A percentile compares a stretch with the other conserved stretches of the same genome.
Conservation (phyloP, 2,329 filamentous ascomycete genomes). For the Beauveria bassiana region DNA sequence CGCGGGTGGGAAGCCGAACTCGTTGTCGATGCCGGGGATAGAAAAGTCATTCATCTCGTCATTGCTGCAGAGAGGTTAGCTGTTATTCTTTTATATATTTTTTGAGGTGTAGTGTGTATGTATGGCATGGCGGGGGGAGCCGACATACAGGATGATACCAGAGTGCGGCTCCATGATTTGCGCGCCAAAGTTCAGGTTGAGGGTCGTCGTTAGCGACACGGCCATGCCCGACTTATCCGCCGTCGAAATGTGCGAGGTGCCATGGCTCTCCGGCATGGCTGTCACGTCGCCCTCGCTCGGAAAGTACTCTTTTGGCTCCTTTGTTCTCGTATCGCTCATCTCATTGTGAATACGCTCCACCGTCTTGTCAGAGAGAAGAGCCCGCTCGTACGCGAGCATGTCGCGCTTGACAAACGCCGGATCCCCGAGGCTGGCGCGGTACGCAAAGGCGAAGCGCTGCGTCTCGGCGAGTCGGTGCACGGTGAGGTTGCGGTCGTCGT, state of each 20-base stretch:
- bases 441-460: slow-evolving; percentile 80
- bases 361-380: slow-evolving; percentile 57
- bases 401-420: slow-evolving; percentile 62
- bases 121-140: slow-evolving; percentile 15
- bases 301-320: slow-evolving; percentile 67
- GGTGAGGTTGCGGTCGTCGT: slow-evolving; percentile 51
- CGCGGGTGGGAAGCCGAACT: slow-evolving; percentile 77
- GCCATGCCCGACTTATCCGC: slow-evolving; percentile 68
- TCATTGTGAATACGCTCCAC: slow-evolving; percentile 52
- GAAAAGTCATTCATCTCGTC: slow-evolving; percentile 75
- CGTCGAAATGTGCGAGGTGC: slow-evolving; percentile 66
- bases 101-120: slow-evolving; percentile 17
- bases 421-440: slow-evolving; percentile 73
- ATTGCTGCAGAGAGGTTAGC: slow-evolving; percentile 31
- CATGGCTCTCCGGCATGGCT: slow-evolving; percentile 55
- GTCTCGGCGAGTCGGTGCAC: slow-evolving; percentile 82
- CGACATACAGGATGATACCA: slow-evolving; percentile 61
- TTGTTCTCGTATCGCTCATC: slow-evolving; percentile 66
- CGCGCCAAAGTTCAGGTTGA: slow-evolving; percentile 82
- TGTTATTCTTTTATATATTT: neutral
- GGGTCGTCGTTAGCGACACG: slow-evolving; percentile 74
- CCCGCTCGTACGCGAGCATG: slow-evolving; percentile 47
- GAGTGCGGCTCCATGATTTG: slow-evolving; percentile 72
- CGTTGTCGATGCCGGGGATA: slow-evolving; percentile 68
- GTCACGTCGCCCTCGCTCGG: slow-evolving; percentile 50